These are phyloP conservation scores for Acer saccharum DNA, from an alignment of 345 rosid species.

Conservation along the genomic window DNA sequence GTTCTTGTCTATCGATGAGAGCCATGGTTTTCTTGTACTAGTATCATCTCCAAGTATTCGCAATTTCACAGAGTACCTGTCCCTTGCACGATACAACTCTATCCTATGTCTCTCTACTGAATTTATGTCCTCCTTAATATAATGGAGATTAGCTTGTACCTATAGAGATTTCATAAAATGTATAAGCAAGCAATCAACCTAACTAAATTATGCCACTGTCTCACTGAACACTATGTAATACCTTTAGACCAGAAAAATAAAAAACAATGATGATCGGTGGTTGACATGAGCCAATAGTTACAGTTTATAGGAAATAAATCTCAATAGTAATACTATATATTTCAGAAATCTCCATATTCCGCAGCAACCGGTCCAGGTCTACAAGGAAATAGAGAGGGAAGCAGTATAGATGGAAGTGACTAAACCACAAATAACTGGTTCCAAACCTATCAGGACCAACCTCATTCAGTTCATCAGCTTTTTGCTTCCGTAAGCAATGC, in stretches of 20 bases:
- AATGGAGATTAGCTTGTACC: constrained; percentile 86
- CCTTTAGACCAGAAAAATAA: neutral
- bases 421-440: neutral
- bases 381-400: neutral
- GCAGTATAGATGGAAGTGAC: neutral
- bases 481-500: constrained; percentile 82
- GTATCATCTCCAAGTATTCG: constrained; percentile 87
- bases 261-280: neutral
- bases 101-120: constrained; percentile 88
- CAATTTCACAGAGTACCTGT: constrained; percentile 74
- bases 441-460: constrained; percentile 36
- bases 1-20: constrained; percentile 56
- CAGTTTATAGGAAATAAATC: constrained; percentile 9
- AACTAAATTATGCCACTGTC: neutral
- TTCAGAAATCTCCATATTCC: neutral
- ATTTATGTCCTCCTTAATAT: constrained; percentile 85
- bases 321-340: neutral
- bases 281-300: neutral
- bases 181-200: constrained; percentile 1
- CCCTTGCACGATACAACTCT: constrained; percentile 80
- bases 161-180: constrained; percentile 31
- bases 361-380: constrained; percentile 3
- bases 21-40: constrained; percentile 61
- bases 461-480: constrained; percentile 88
- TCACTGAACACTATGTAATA: constrained; percentile 7